These are phyloP conservation scores for Begonia masoniana DNA, from an alignment of 306 rosid species.

Conservation along the genomic window DNA sequence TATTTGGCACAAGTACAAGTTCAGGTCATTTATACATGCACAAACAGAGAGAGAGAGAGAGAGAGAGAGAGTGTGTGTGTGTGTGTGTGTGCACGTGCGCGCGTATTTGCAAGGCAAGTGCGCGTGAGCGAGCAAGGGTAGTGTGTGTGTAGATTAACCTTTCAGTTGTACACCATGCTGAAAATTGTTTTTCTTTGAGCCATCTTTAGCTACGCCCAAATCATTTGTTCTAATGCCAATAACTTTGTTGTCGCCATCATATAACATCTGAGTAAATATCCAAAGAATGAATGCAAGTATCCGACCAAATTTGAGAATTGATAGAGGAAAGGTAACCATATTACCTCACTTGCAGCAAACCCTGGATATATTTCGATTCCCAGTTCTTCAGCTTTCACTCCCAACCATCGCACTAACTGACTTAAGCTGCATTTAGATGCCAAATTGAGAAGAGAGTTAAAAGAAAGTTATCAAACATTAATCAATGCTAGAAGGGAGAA, in stretches of 20 bases:
- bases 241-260: slow-evolving; percentile 48
- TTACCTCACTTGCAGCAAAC: slow-evolving; percentile 94
- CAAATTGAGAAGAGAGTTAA: slow-evolving; percentile 11
- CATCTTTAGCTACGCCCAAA: slow-evolving; percentile 88
- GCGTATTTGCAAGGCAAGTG: no score
- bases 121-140: no score
- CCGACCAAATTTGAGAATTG: slow-evolving; percentile 9
- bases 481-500: not conserved
- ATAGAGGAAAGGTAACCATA: slow-evolving; percentile 9
- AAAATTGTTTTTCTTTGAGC: slow-evolving; percentile 77
- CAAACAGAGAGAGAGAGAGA: no score
- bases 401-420: slow-evolving; percentile 92
- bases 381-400: slow-evolving; percentile 87
- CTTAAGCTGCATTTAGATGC: slow-evolving; percentile 53
- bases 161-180: slow-evolving; percentile 72
- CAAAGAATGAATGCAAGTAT: slow-evolving; percentile 4
- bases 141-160: slow-evolving; percentile 22
- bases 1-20: no score
- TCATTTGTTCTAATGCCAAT: slow-evolving; percentile 86
- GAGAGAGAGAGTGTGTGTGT: no score
- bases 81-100: no score
- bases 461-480: slow-evolving; percentile 7
- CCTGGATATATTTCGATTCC: slow-evolving; percentile 97
- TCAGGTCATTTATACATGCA: no score
- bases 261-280: slow-evolving; percentile 50